These are phyloP conservation scores for Physaria fendleri DNA, from an alignment of 345 rosid species.

Conservation along the genomic window DNA sequence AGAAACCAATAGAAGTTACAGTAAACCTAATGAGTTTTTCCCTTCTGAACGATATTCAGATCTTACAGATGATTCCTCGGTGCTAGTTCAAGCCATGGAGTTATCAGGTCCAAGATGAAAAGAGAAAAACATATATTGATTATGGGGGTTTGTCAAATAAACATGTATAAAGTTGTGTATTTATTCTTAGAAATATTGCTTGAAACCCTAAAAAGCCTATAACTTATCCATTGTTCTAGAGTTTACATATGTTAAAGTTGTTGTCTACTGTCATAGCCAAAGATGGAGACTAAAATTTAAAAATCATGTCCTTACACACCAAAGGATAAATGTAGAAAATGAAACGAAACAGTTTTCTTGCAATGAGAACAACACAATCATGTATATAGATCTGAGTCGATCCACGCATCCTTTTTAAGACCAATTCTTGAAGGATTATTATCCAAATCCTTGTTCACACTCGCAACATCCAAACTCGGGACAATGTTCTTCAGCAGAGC, in stretches of 20 bases:
- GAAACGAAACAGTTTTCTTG: slow-evolving; percentile 13
- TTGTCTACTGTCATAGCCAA: too few species aligned
- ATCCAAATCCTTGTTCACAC: slow-evolving; percentile 19
- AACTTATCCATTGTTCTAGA: too few species aligned
- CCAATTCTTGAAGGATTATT: slow-evolving; percentile 14
- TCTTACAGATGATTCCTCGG: slow-evolving; percentile 77
- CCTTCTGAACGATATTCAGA: slow-evolving; percentile 78
- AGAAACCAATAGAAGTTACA: slow-evolving; percentile 32
- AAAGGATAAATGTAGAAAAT: background rate
- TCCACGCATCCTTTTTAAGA: slow-evolving; percentile 21
- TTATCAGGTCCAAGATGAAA: slow-evolving; percentile 91
- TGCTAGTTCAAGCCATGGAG: slow-evolving; percentile 84
- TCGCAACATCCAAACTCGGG: slow-evolving; percentile 30
- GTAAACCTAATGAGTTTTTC: slow-evolving; percentile 61
- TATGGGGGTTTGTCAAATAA: slow-evolving; percentile 4
- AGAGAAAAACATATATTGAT: background rate
- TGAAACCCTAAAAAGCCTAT: too few species aligned
- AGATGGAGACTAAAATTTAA: too few species aligned
- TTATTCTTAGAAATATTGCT: background rate
- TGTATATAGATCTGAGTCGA: slow-evolving; percentile 30
- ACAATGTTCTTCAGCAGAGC: slow-evolving; percentile 43
- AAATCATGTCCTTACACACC: background rate
- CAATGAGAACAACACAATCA: slow-evolving; percentile 13
- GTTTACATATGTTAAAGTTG: too few species aligned
- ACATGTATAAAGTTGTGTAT: slow-evolving; percentile 1